These are phyloP conservation scores for Boechera retrofracta DNA, from an alignment of 345 rosid genomes.

Conservation along the genomic window DNA sequence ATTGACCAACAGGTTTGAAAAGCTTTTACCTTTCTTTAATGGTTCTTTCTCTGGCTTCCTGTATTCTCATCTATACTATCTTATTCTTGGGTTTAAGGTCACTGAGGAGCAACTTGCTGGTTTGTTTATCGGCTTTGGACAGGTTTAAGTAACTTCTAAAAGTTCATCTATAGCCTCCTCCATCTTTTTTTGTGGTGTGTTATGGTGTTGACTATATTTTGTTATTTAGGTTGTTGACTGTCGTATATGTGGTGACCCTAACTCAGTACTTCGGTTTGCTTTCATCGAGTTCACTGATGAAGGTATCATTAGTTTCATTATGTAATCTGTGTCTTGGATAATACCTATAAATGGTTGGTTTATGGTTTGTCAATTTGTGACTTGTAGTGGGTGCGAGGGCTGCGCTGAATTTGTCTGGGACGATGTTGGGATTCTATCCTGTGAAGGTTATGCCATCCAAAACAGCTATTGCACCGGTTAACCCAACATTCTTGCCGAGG, in stretches of 20 bases:
- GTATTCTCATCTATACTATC: background rate
- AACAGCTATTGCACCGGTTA: slow-evolving; percentile 97
- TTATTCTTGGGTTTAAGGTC: slow-evolving; percentile 53
- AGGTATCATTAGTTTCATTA: slow-evolving; percentile 52
- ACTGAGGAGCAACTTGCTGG: slow-evolving; percentile 98
- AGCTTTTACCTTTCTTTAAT: slow-evolving; percentile 6
- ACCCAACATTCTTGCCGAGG: slow-evolving; percentile 93
- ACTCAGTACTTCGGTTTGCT: slow-evolving; percentile 95
- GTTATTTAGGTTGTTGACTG: slow-evolving; percentile 76
- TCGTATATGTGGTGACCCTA: slow-evolving; percentile 96
- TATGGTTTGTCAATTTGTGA: slow-evolving; percentile 17
- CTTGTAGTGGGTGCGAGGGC: slow-evolving; percentile 73
- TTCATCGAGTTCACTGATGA: slow-evolving; percentile 92
- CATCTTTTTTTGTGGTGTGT: slow-evolving; percentile 9
- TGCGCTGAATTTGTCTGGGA: slow-evolving; percentile 77
- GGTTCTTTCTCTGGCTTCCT: background rate
- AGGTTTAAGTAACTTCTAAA: slow-evolving; percentile 51
- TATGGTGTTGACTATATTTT: slow-evolving; percentile 12
- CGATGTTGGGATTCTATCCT: slow-evolving; percentile 90
- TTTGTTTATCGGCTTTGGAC: slow-evolving; percentile 78
- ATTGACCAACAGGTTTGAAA: slow-evolving; percentile 79
- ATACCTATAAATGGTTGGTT: background rate
- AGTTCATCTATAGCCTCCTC: slow-evolving; percentile 1
- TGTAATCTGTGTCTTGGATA: background rate
- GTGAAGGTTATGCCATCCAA: slow-evolving; percentile 90